Conservation (phyloP, 2,329 filamentous ascomycete genomes). For the Colletotrichum cereale region DNA sequence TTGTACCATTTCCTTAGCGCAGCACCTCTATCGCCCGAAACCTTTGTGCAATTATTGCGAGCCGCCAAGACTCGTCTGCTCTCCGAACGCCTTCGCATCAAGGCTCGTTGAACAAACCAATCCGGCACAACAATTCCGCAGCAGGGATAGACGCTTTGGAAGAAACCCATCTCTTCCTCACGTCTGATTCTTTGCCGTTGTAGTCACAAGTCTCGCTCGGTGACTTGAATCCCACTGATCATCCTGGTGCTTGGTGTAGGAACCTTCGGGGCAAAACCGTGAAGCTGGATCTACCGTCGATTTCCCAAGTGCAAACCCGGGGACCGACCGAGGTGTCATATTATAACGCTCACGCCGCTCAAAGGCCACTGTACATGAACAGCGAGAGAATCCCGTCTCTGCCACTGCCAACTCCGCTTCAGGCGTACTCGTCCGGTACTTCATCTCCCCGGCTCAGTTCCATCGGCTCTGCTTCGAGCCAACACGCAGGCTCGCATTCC, state of each 20-base stretch:
- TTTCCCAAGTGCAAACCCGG: conserved; percentile 85
- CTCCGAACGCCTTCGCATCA: background rate
- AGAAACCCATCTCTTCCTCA: background rate
- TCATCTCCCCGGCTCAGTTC: conserved; percentile 83
- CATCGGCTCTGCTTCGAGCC: conserved; percentile 71
- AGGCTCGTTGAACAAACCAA: background rate
- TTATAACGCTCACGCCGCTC: conserved; percentile 75
- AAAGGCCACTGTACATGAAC: conserved; percentile 75
- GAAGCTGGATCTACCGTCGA: conserved; percentile 95
- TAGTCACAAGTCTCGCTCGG: conserved; percentile 15
- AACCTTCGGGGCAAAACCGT: conserved; percentile 69
- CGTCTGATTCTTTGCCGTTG: background rate
- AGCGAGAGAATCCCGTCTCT: conserved; percentile 79
- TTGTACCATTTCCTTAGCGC: background rate
- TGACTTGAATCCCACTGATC: conserved; percentile 28
- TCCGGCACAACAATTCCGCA: background rate
- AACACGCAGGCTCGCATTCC: conserved; percentile 65
- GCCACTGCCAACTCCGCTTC: conserved; percentile 76
- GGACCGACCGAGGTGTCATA: conserved; percentile 78
- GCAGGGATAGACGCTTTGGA: background rate
- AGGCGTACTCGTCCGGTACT: conserved; percentile 77
- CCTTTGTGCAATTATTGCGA: background rate
- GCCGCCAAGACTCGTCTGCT: conserved; percentile 10
- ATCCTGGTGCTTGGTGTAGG: conserved; percentile 23
- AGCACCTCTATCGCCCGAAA: conserved; percentile 16